Base-by-base conservation (phyloP, 768 basidiomycete species). In the Lentinula lateritia region DNA sequence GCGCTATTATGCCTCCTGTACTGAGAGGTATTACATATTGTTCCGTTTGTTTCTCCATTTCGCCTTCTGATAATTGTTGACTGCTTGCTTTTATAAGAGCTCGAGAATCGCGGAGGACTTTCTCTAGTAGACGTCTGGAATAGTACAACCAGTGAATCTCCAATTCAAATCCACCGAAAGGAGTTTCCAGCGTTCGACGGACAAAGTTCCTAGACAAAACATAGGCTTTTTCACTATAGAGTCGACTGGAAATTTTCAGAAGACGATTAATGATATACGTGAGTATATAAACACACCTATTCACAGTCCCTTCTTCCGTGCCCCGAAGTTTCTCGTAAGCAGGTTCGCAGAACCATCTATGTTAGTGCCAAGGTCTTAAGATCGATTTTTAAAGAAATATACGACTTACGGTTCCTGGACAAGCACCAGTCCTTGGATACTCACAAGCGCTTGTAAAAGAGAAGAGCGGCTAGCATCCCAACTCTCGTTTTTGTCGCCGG, bases 171-270 rank as follows among this genome's bases (percentile, higher is more conserved):
- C 86, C 83, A 41, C 85, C 81, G 4, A 86, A 82, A 20, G 93
- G 92, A 32, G 88, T 77, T 74, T 93, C 90, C 34, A 95, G 83
- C 12, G 94, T 94, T 16, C 91, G 87, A n/a, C 89, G 87, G 53
- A 95, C 86, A 70, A 96, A 97, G 7, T 88, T 91, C 35, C 94
- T 83, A 10, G 94, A 93, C 43, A 96, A 80, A 42, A 95, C 92
- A 66, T 90, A 95, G 5, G 93, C 93, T 71, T 95, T 95, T 74
- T 97, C 95, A 71, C 82, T 95, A 76, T 97, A 96, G 12, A 96
- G 73, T 48, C 94, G 92, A 68, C 93, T 95, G 67, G n/a, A 58
- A 45, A 56, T 7, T 28, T 7, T 41, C 18, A 43, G 12, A 45
- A 34, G 12, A 8, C 16, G 16, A 5, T 13, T 41, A 8, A 6